Conservation (phyloP, 345 rosid species). For the Populus davidiana region DNA sequence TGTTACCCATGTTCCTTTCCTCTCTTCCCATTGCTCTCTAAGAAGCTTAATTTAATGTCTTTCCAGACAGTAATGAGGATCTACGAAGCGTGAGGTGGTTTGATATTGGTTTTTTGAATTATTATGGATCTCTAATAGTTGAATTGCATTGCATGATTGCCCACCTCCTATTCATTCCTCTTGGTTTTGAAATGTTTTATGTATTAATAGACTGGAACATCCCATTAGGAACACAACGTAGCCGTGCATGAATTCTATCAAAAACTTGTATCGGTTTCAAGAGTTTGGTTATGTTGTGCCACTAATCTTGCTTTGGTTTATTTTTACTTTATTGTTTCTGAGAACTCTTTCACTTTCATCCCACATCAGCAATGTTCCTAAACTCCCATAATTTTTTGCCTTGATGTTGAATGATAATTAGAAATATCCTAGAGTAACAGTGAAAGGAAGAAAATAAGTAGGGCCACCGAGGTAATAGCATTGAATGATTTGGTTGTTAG, state of each 20-base stretch:
- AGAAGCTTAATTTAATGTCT: slow-evolving; percentile 25
- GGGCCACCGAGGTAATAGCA: background rate
- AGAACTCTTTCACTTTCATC: background rate
- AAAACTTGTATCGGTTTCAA: background rate
- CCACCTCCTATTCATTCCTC: slow-evolving; percentile 16
- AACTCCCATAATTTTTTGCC: too few relatives aligned
- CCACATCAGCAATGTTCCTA: background rate
- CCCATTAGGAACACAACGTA: slow-evolving; percentile 21
- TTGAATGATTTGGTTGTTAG: background rate
- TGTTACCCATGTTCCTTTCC: slow-evolving; percentile 3
- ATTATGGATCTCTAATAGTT: slow-evolving; percentile 29
- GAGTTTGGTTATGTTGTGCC: slow-evolving; percentile 7
- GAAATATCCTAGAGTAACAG: background rate
- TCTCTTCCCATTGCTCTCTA: slow-evolving; percentile 24
- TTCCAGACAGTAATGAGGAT: slow-evolving; percentile 22
- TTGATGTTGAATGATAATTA: background rate
- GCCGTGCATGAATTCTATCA: slow-evolving; percentile 9
- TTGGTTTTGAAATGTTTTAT: slow-evolving; percentile 30
- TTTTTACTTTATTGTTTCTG: slow-evolving; percentile 10
- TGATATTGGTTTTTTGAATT: slow-evolving; percentile 32
- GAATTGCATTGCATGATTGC: slow-evolving; percentile 18
- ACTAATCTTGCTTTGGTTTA: background rate
- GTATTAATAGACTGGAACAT: slow-evolving; percentile 29
- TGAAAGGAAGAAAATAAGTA: too few relatives aligned
- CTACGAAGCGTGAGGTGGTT: slow-evolving; percentile 32